A percentile compares a stretch with the other conserved stretches of the same genome.
phyloP scores from a whole-genome alignment of 2,329 filamentous ascomycete species.

The Clonostachys sp. region DNA sequence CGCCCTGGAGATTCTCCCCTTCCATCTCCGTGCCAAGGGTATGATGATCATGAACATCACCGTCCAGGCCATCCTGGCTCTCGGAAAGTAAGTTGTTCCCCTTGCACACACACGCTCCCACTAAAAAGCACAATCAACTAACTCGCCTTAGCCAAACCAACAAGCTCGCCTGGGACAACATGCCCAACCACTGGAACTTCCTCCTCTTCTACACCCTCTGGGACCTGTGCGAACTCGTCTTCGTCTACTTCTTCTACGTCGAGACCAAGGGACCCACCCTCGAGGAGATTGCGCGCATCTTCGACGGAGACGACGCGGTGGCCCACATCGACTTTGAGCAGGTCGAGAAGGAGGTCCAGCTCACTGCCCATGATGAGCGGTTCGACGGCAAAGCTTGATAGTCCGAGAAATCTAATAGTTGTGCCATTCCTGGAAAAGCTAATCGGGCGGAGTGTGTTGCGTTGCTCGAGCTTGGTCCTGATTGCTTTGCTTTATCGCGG shows the following conservation, averaged over 20 bases:
- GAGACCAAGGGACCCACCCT: constrained; percentile 65
- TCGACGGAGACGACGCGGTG: constrained; percentile 60
- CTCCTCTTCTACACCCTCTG: constrained; percentile 63
- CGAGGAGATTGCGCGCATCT: constrained; percentile 61
- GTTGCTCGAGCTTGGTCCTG: no score
- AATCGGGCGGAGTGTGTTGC: no score
- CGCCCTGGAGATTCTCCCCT: constrained; percentile 54
- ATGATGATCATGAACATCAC: constrained; percentile 63
- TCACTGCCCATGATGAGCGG: constrained; percentile 15
- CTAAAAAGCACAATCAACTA: not conserved
- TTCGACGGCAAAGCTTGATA: constrained; percentile 1
- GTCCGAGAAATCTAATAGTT: not conserved
- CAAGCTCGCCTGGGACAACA: constrained; percentile 55
- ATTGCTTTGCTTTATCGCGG: no score
- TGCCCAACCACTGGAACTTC: constrained; percentile 59
- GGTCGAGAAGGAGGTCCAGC: constrained; percentile 45
- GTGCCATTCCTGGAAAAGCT: no score
- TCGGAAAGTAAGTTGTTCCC: constrained; percentile 47
- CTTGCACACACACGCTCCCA: not conserved
- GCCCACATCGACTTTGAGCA: constrained; percentile 49
- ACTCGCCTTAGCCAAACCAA: constrained; percentile 48
- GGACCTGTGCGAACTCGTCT: constrained; percentile 55
- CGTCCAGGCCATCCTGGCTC: constrained; percentile 55
- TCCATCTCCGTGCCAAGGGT: constrained; percentile 51
- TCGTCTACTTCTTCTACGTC: constrained; percentile 63